Evolutionary conservation across 345 rosid genomes (phyloP), one percentile per base, ranked within the genome.

Genomic region (Turritis glabra): DNA sequence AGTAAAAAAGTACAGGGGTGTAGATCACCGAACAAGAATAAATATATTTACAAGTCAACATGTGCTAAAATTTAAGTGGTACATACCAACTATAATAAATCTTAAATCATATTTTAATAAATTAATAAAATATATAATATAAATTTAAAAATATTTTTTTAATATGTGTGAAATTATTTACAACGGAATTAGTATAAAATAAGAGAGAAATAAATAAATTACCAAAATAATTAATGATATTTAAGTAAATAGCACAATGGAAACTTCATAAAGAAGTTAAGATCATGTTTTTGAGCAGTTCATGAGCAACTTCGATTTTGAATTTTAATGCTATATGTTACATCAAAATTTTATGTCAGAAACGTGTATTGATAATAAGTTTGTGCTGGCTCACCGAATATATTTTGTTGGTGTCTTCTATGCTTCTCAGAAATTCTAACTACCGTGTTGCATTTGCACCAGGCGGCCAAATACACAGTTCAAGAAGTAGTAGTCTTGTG

Each of bases 31-130:
- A 41, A 37, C 48, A 27, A 23, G 53, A 35, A 57, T 60, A 67
- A 7, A 56, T 47, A 33, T 21, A 14, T 19, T 19, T 3, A 19
- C 18, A 35, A 32, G 74, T 46, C 57, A 68, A 41, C 32, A 59
- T 68, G 64, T 48, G 37, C 38, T 48, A 54, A 41, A 13, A 68
- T 41, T 30, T 54, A 63, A 62, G 43, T 41, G 63, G 68, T 50
- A 75, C 74, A 68, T 21, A 68, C 63, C 64, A 67, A 67, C 69
- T 50, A 41, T 75, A 21, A 19, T n/a, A n/a, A n/a, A n/a, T n/a
- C n/a, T n/a, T n/a, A n/a, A n/a, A n/a, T n/a, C n/a, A n/a, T n/a
- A n/a, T n/a, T n/a, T n/a, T n/a, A n/a, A n/a, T n/a, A n/a, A n/a
- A n/a, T n/a, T n/a, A n/a, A n/a, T n/a, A n/a, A n/a, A n/a, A n/a